phyloP scores from a whole-genome alignment of 2,329 filamentous ascomycete genomes.

The Fusarium nisikadoi region DNA sequence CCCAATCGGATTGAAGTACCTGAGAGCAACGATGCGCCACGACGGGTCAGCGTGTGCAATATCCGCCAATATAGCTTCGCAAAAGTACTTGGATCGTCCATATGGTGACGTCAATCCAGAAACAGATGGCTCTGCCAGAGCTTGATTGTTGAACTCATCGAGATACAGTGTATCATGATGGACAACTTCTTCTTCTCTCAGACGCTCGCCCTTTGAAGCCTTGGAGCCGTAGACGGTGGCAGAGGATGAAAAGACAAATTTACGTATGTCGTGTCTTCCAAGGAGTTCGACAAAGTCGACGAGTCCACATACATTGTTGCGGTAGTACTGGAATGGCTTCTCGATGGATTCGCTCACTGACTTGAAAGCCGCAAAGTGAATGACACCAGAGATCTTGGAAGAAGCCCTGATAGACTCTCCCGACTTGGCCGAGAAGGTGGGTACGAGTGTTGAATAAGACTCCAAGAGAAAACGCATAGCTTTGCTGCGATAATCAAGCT shows the following conservation, averaged over 20 bases:
- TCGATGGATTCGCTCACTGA: slow-evolving; percentile 72
- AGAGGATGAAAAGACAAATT: slow-evolving; percentile 74
- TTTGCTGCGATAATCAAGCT: slow-evolving; percentile 52
- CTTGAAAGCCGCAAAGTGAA: slow-evolving; percentile 76
- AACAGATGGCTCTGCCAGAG: neutral
- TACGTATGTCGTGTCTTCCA: slow-evolving; percentile 69
- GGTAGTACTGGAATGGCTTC: slow-evolving; percentile 71
- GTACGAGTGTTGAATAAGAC: slow-evolving; percentile 45
- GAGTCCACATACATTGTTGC: slow-evolving; percentile 73
- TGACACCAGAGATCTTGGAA: slow-evolving; percentile 59
- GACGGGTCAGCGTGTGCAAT: slow-evolving; percentile 67
- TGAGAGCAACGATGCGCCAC: slow-evolving; percentile 71
- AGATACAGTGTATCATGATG: slow-evolving; percentile 57
- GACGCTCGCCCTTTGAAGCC: slow-evolving; percentile 60
- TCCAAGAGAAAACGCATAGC: slow-evolving; percentile 52
- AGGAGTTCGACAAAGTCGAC: slow-evolving; percentile 68
- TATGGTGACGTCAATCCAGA: slow-evolving; percentile 54
- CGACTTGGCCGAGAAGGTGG: neutral
- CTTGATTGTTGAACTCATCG: slow-evolving; percentile 52
- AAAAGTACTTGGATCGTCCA: slow-evolving; percentile 74
- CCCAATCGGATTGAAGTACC: slow-evolving; percentile 76
- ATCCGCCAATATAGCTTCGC: slow-evolving; percentile 73
- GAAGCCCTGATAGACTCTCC: slow-evolving; percentile 3
- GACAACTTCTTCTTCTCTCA: slow-evolving; percentile 59
- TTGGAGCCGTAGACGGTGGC: slow-evolving; percentile 73